Percentiles rank a stretch among this genome's conserved stretches.
Conservation (phyloP, 805 yeast species). For the Tanozyma kutaoensis region DNA sequence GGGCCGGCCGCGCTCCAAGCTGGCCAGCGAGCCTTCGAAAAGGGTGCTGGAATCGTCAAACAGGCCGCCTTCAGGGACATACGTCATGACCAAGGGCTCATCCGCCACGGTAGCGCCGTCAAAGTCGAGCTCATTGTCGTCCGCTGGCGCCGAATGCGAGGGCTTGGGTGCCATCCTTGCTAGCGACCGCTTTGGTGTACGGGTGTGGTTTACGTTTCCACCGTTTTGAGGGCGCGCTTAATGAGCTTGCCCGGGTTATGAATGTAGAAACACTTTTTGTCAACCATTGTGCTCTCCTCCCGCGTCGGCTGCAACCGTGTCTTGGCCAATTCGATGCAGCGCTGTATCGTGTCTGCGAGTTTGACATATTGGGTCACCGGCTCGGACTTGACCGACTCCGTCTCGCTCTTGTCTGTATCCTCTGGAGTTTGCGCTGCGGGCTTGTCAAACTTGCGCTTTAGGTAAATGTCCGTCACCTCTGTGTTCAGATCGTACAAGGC, state of each 20-base stretch:
- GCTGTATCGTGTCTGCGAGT: slow-evolving; percentile 29
- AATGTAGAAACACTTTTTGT: slow-evolving; percentile 50
- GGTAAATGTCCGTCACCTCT: slow-evolving; percentile 49
- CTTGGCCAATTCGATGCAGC: slow-evolving; percentile 36
- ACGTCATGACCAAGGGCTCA: slow-evolving; percentile 10
- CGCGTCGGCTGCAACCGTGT: slow-evolving; percentile 31
- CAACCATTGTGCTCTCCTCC: slow-evolving; percentile 51
- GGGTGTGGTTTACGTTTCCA: too few species aligned
- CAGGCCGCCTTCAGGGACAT: slow-evolving; percentile 19
- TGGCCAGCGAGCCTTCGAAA: slow-evolving; percentile 20
- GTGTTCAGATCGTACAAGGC: slow-evolving; percentile 60
- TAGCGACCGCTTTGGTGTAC: too few species aligned
- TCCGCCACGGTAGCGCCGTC: too few species aligned
- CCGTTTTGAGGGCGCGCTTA: too few species aligned
- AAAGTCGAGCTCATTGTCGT: too few species aligned
- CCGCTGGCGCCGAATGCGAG: too few species aligned
- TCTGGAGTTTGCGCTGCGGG: slow-evolving; percentile 3
- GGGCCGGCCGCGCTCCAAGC: slow-evolving; percentile 2
- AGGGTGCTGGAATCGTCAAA: slow-evolving; percentile 16
- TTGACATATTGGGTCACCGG: slow-evolving; percentile 23
- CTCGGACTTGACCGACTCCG: slow-evolving; percentile 1
- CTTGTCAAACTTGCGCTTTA: slow-evolving; percentile 41
- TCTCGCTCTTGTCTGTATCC: slow-evolving; percentile 2
- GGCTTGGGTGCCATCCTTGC: too few species aligned
- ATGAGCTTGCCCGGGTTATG: slow-evolving; percentile 42